phyloP scores from a whole-genome alignment of 129 eudicot genomes.

The Flaveria robusta region DNA sequence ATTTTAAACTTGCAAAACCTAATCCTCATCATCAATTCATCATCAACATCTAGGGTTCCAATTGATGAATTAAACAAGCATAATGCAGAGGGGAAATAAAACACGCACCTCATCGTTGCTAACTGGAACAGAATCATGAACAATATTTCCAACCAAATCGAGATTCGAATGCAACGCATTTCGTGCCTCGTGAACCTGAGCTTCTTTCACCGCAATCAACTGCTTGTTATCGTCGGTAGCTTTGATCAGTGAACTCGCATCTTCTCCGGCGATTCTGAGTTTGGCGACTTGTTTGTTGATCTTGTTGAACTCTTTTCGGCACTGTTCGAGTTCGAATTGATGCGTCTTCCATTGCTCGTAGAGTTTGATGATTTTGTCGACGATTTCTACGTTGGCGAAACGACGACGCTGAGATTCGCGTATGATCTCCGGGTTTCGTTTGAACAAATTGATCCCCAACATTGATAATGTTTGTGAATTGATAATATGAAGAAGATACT shows the following conservation, averaged over 20 bases:
- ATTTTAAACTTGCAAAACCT: too few relatives aligned
- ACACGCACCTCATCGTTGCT: constrained; percentile 57
- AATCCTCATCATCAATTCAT: background rate
- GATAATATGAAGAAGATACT: background rate
- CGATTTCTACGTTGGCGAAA: constrained; percentile 60
- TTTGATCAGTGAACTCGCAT: constrained; percentile 52
- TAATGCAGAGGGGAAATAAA: background rate
- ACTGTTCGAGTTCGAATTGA: constrained; percentile 70
- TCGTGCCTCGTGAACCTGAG: constrained; percentile 57
- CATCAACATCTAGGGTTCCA: constrained; percentile 10
- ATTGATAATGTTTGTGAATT: constrained; percentile 4
- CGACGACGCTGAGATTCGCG: constrained; percentile 84
- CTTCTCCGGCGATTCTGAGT: constrained; percentile 66
- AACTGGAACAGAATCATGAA: constrained; percentile 70
- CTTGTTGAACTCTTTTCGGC: constrained; percentile 59
- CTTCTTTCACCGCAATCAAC: constrained; percentile 49
- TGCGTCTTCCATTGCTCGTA: constrained; percentile 61
- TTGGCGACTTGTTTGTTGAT: constrained; percentile 64
- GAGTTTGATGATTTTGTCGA: constrained; percentile 63
- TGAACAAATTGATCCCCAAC: constrained; percentile 69
- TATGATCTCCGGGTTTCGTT: constrained; percentile 58
- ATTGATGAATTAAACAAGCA: background rate
- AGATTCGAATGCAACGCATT: constrained; percentile 44
- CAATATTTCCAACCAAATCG: constrained; percentile 55
- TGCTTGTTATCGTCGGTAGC: constrained; percentile 47